Evolutionary conservation across 768 basidiomycete species (phyloP), one percentile per base, ranked within the genome.

Genomic region (Boletus speciosus): DNA sequence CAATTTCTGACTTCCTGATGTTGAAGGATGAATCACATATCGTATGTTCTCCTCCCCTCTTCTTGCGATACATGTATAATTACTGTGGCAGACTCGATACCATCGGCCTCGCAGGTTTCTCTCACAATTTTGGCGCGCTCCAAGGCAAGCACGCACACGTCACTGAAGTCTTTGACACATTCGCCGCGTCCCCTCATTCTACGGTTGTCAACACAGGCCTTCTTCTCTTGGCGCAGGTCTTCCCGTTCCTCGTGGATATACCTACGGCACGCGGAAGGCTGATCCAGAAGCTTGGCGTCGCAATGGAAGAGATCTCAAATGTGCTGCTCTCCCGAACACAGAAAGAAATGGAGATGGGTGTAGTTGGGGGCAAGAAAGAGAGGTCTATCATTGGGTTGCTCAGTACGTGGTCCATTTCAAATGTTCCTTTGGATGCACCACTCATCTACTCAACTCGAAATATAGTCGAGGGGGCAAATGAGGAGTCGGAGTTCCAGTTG

Each of bases 91-190:
- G 43, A 29, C 43, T 44, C 27, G 43, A 44, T 8, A 19, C 27
- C 0, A 29, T 44, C 11, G 42, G 42, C 15, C 16, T 43, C 1
- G 42, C 25, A n/a, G 25, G 25, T 43, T 43, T 43, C 25, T 43
- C 42, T 5, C 77, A 83, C 59, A 73, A 83, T 60, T 85, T 84
- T 55, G 74, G 75, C 15, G 66, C 78, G 0, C 71, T 84, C 6
- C 74, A 79, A 12, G 82, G 82, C 4, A 74, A 79, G 48, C 63
- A 62, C 16, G 68, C 78, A 3, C 55, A 72, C 5, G 70, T 83
- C 14, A 67, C 73, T 4, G 69, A 74, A 9, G 68, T 71, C 6
- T 77, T 81, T 35, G 73, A 76, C 16, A 61, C 69, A 1, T 71
- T 78, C 51, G 36, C 27, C 9, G 54, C 58, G 15, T 61, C 72